Evolutionary conservation across 2,329 filamentous ascomycete genomes (phyloP).

Genomic region (Botryotinia convoluta): DNA sequence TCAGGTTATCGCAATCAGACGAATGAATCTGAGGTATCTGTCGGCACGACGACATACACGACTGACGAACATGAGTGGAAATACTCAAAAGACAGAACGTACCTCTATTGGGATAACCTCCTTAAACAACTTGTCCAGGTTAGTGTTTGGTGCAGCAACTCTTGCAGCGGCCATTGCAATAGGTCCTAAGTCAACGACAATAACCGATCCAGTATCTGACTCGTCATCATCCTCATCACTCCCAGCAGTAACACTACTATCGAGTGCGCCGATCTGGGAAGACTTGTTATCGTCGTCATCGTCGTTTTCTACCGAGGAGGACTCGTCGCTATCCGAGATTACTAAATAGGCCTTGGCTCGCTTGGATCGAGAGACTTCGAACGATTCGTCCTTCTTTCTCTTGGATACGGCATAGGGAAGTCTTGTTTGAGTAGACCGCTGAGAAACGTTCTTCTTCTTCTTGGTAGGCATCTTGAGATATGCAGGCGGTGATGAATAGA

Average conservation of each 20-base stretch:
- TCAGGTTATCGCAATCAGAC: neutral
- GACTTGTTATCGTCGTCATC: neutral
- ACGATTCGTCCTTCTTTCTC: neutral
- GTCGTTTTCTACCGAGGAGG: neutral
- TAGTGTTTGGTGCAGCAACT: neutral
- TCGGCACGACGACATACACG: too few relatives aligned
- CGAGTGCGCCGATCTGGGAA: neutral
- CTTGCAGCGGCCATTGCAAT: too few relatives aligned
- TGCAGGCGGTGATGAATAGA: neutral
- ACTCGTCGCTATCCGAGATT: constrained; percentile 4
- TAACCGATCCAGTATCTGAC: neutral
- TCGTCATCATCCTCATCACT: neutral
- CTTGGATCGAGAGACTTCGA: constrained; percentile 8
- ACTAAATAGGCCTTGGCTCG: constrained; percentile 4
- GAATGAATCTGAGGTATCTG: neutral
- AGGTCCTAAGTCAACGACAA: constrained; percentile 1
- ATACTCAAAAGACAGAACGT: neutral
- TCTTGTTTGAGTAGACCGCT: too few relatives aligned
- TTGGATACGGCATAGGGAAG: neutral
- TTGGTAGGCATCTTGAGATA: neutral
- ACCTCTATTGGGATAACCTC: neutral
- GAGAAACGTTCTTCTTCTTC: neutral
- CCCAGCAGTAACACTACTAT: neutral
- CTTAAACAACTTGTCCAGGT: neutral
- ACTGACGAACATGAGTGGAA: neutral